phyloP scores from a whole-genome alignment of 2,329 filamentous ascomycete species.

The Fusarium gaditjirri region DNA sequence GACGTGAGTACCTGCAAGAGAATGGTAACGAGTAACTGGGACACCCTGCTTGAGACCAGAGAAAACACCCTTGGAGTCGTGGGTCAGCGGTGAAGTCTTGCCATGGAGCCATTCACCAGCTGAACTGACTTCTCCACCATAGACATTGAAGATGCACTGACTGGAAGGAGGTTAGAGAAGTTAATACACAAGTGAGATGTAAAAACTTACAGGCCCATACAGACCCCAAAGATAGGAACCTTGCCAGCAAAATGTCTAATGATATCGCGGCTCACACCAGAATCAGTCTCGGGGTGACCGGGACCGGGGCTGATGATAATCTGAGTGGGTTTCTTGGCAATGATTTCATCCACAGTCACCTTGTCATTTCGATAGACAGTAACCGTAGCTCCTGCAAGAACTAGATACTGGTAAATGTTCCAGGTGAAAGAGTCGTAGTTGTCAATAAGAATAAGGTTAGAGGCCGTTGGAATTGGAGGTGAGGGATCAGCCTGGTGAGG shows the following conservation, averaged over 20 bases:
- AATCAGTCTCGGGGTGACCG: constrained; percentile 90
- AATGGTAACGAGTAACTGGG: constrained; percentile 95
- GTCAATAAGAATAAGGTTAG: constrained; percentile 94
- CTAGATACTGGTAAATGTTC: constrained; percentile 99
- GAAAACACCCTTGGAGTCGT: constrained; percentile 94
- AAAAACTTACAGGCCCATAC: constrained; percentile 87
- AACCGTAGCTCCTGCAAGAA: constrained; percentile 92
- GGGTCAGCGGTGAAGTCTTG: constrained; percentile 90
- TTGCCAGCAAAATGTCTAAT: constrained; percentile 94
- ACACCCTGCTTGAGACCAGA: constrained; percentile 80
- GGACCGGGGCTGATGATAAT: constrained; percentile 95
- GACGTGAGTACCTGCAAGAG: constrained; percentile 88
- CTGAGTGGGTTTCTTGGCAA: constrained; percentile 87
- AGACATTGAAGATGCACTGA: constrained; percentile 95
- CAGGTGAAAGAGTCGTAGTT: constrained; percentile 99
- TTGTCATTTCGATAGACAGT: constrained; percentile 94
- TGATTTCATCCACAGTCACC: constrained; percentile 84
- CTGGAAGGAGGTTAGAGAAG: constrained; percentile 51
- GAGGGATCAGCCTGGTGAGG: constrained; percentile 84
- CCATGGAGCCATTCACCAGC: constrained; percentile 97
- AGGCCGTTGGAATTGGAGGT: constrained; percentile 78
- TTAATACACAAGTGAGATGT: background rate
- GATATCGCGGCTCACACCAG: constrained; percentile 91
- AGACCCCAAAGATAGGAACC: constrained; percentile 95
- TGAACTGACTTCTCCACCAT: constrained; percentile 89